phyloP scores from a whole-genome alignment of 345 rosid species.

The Aquilaria malaccensis region DNA sequence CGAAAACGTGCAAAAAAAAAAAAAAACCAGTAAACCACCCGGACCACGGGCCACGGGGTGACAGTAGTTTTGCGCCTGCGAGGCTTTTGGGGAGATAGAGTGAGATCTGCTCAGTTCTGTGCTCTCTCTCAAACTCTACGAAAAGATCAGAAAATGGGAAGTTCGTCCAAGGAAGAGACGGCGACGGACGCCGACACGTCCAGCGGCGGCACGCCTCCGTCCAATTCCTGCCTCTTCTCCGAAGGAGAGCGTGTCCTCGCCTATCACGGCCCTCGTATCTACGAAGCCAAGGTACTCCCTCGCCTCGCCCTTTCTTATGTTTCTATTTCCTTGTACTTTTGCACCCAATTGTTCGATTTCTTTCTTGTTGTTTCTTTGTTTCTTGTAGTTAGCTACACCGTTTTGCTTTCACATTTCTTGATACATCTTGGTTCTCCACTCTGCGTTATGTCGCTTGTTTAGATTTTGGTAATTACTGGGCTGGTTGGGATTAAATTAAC shows the following conservation, averaged over 20 bases:
- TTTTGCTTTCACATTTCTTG: background rate
- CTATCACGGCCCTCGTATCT: constrained; percentile 93
- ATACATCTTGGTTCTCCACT: background rate
- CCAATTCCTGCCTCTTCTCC: constrained; percentile 50
- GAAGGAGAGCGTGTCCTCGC: constrained; percentile 97
- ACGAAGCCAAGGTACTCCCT: constrained; percentile 81
- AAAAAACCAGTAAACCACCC: no score
- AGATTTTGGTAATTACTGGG: background rate
- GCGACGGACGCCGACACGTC: constrained; percentile 71
- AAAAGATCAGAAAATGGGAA: constrained; percentile 44
- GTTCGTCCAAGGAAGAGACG: constrained; percentile 74
- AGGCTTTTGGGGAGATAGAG: no score
- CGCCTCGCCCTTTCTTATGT: constrained; percentile 6
- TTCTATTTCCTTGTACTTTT: background rate
- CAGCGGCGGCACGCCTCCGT: constrained; percentile 62
- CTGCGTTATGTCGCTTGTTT: background rate
- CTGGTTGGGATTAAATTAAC: no score
- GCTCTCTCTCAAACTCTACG: constrained; percentile 12
- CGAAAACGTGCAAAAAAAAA: no score
- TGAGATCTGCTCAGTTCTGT: no score
- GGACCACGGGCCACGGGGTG: no score
- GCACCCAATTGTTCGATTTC: background rate
- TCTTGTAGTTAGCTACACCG: background rate
- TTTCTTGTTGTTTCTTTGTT: background rate
- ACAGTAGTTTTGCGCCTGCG: no score